These are phyloP conservation scores for Viola odorata DNA, from an alignment of 345 rosid species.

Conservation along the genomic window DNA sequence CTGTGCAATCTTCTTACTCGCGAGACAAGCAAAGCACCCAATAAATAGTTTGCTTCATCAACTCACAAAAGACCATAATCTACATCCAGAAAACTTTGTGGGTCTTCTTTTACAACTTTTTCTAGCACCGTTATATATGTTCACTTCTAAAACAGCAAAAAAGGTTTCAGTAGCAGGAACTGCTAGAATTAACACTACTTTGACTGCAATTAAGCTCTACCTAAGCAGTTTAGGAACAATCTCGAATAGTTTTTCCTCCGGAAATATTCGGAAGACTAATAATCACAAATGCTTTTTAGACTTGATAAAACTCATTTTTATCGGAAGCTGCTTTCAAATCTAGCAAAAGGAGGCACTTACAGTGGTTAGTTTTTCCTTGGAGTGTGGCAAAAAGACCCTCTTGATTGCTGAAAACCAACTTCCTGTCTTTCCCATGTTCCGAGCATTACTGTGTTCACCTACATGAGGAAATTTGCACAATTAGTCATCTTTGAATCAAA, in stretches of 20 bases:
- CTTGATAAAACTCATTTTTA: slow-evolving; percentile 1
- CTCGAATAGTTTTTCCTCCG: too few species aligned
- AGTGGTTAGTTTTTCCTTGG: slow-evolving; percentile 64
- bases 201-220: too few species aligned
- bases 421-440: slow-evolving; percentile 87
- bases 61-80: background rate
- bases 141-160: background rate
- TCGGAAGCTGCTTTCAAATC: background rate
- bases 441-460: slow-evolving; percentile 55
- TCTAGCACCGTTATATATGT: background rate
- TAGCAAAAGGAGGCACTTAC: slow-evolving; percentile 37
- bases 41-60: slow-evolving; percentile 3
- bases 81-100: background rate
- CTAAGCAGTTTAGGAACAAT: too few species aligned
- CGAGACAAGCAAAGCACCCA: background rate
- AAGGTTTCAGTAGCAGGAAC: too few species aligned
- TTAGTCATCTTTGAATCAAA: slow-evolving; percentile 18
- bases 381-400: slow-evolving; percentile 59
- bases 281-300: background rate
- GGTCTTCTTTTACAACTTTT: background rate
- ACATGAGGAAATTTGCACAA: slow-evolving; percentile 16
- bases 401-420: slow-evolving; percentile 95
- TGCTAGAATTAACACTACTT: too few species aligned
- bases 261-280: too few species aligned
- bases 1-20: background rate